Evolutionary conservation across 495 filamentous ascomycete genomes (phyloP).

Genomic region (Aspergillus baeticus): DNA sequence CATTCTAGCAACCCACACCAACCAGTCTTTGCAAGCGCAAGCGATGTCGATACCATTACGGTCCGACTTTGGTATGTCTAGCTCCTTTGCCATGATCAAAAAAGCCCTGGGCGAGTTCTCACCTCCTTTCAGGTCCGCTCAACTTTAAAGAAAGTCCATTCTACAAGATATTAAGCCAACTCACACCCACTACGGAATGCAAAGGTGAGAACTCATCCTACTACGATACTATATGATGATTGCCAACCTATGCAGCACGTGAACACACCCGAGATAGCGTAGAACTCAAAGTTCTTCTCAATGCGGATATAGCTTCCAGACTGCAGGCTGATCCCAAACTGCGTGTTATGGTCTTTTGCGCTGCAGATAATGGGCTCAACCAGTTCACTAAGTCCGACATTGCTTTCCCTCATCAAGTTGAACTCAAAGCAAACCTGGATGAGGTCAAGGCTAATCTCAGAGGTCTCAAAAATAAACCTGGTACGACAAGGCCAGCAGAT

Average conservation of each 20-base stretch:
- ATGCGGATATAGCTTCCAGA: conserved; percentile 42
- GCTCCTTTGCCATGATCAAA: background rate
- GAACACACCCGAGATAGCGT: conserved; percentile 53
- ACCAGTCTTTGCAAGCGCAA: conserved; percentile 25
- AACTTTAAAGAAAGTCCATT: conserved; percentile 78
- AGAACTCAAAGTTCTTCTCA: conserved; percentile 53
- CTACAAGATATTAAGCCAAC: conserved; percentile 58
- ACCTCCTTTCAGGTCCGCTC: conserved; percentile 32
- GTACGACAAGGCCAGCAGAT: conserved; percentile 89
- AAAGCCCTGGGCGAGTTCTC: no score
- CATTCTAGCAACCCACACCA: conserved; percentile 22
- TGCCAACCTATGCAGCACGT: conserved; percentile 39
- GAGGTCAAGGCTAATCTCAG: conserved; percentile 87
- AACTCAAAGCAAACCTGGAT: conserved; percentile 84
- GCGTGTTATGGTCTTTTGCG: conserved; percentile 80
- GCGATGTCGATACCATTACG: conserved; percentile 32
- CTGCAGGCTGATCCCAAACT: conserved; percentile 53
- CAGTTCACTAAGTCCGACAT: conserved; percentile 67
- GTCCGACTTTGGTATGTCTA: conserved; percentile 30
- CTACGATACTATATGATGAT: background rate
- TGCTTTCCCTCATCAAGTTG: conserved; percentile 85
- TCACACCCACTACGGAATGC: conserved; percentile 63
- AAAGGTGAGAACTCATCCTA: conserved; percentile 54
- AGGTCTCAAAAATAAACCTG: conserved; percentile 92
- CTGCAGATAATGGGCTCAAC: conserved; percentile 52